Evolutionary conservation across 768 basidiomycete genomes (phyloP), one percentile per base, ranked within the genome.

Genomic region (Gautieria morchelliformis): DNA sequence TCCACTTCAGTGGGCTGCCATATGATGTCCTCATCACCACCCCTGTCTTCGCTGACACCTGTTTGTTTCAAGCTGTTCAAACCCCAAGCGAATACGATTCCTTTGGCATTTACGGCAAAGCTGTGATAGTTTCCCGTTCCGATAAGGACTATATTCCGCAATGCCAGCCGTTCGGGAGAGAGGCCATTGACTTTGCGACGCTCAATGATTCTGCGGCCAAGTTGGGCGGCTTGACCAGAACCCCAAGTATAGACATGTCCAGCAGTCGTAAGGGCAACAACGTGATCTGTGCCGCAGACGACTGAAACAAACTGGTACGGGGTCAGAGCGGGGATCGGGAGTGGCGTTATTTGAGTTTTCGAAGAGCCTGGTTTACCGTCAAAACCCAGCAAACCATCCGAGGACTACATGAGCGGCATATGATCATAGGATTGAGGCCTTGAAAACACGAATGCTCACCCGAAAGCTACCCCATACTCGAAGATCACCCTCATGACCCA

Each of bases 1-100:
- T 75, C 69, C n/a, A 93, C 82, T 54, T 77, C 81, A 62, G 74
- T 78, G 1, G 89, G 89, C 0, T 79, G 70, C 58, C 79, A 78
- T 14, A 90, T 78, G 54, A 84, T 74, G 59, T 78, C 77, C 47
- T 78, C 78, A 14, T 69, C 62, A 9, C 76, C 71, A 11, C 66
- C 64, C 73, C 74, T 69, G 73, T 74, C 63, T 60, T 69, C 66
- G 8, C 73, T 75, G 0, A 86, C 84, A 33, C 88, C 89, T 1
- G 81, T 82, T 69, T 91, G 89, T 30, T 87, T 93, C 85, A 79
- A 88, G 70, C 75, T 89, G 66, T 79, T 78, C 30, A 74, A 63
- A 2, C 78, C 78, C 78, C 78, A 79, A 11, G 71, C 74, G 62
- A 66, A 79, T 27, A 78, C 77, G n/a, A 59, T 60, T 12, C 77